Base-by-base conservation (phyloP, 129 eudicot species). In the Escallonia rubra region DNA sequence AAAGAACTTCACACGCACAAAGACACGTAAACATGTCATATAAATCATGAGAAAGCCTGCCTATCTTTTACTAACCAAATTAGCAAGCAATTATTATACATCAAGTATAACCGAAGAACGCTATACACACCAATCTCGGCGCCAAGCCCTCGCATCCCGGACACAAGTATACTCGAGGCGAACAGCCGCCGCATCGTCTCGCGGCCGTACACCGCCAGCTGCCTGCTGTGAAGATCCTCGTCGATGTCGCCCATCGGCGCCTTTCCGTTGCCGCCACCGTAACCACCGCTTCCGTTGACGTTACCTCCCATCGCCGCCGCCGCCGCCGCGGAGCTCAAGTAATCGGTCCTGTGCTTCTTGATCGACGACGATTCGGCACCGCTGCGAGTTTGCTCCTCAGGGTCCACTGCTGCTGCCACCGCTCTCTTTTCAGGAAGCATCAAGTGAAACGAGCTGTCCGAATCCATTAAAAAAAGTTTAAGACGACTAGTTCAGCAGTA, bases 171-270 rank as follows among this genome's bases (percentile, higher is more conserved):
- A 66, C 83, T 86, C 5, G 97, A 88, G 10, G 90, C 97, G 59
- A 88, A 88, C 43, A 91, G 76, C 40, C 90, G 81, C 59, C 97
- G 72, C 97, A 91, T 88, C 4, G 97, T 91, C 81, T 91, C 97
- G 41, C 96, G 94, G 11, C 97, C 97, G 57, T 91, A 91, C 49
- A 91, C 96, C 4, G 97, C 97, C 41, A 88, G 96, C 78, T 91
- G 97, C 57, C 97, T 73, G 79, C 97, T 91, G 80, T 91, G 97
- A 53, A 91, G 90, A 81, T 91, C 97, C 85, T 91, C 97, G 67
- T 91, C 97, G 69, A 91, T 91, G 49, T 91, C 93, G 23, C 78
- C 14, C 39, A 75, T 43, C 40, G 82, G 73, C 80, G 76, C 57
- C 59, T 76, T 74, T 64, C 86, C 82, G 64, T 82, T 80, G 23